Evolutionary conservation across 1,284 basidiomycete genomes (phyloP), one percentile per base, ranked within the genome.

Genomic region (Fereydounia khargensis): DNA sequence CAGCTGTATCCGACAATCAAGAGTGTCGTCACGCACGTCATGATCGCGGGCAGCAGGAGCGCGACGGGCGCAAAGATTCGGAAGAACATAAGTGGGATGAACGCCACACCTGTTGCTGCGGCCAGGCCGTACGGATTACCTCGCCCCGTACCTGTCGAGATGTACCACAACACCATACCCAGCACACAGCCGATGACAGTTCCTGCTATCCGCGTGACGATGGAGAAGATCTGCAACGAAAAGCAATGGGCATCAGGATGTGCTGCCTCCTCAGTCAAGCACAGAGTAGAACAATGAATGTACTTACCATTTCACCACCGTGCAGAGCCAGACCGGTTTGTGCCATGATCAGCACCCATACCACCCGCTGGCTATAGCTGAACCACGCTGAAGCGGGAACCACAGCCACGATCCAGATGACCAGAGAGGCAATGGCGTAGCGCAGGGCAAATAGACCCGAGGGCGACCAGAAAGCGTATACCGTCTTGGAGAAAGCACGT

Each of bases 1-100:
- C 62, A 67, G 21, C 50, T 46, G 54, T 73, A 57, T 25, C 71
- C 55, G 30, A 74, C 59, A 28, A 74, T 53, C 8, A 71, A 36
- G 23, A 80, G 80, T 13, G 81, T 76, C 0, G 88, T 89, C 1
- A 90, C 83, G 47, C 85, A 84, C 52, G 86, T 83, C 39, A 92
- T 84, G 39, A 89, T 80, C 20, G 59, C 73, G 43, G 84, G 84
- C 31, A 81, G 84, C 79, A 89, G 84, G 0, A 85, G 84, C 2
- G 84, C 82, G 9, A 83, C 84, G 0, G 88, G 86, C 80, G 82
- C 87, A 74, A 91, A 86, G 18, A 89, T 74, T 19, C 87, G 80
- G 25, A 81, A 76, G 47, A 77, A 66, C 78, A 76, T 68, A 13
- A 82, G 83, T 5, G 68, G 25, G 0, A 87, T 87, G 63, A 87